Base-by-base conservation (phyloP, 1,139 yeast species). In the Arxiozyma bovina region DNA sequence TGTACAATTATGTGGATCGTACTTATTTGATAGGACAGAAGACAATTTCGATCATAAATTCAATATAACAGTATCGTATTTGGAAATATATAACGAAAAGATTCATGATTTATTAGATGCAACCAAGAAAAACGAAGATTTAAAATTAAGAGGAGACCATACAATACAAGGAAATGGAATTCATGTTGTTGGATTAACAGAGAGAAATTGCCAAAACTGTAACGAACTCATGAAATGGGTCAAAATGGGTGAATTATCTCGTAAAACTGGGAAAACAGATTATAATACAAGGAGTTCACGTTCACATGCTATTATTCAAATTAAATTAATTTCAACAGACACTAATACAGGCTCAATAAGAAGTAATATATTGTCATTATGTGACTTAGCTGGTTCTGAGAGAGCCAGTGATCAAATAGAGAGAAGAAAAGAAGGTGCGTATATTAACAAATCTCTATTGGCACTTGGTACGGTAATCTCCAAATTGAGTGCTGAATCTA, bases 371-470 rank as follows among this genome's bases (percentile, higher is more conserved):
- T 78, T 93, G 44, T 87, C 94, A 27, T 75, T 93, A 55, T 93
- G 98, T 74, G 99, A 93, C 71, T 77, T 93, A 64, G 99, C 99
- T 0, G 99, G 99, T 23, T 87, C 96, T 20, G 99, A 93, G 70
- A 78, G 88, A 55, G 98, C 96, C 0, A 85, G 95, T 0, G 78
- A 86, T 1, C 89, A 90, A 64, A 72, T 77, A 0, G 96, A 70
- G 54, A 78, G 98, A 63, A 75, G 97, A 56, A 87, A 89, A 68
- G 98, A 93, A 72, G 98, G 98, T 22, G 81, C 96, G 0, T 91
- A 78, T 66, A 93, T 93, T 66, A 93, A 93, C 73, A 88, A 89
- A 67, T 90, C 97, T 0, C 77, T 91, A 48, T 74, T 93, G 56
- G 95, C 98, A 0, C 76, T 91, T 53, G 90, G 96, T 11, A 88